These are phyloP conservation scores for Begonia masoniana DNA, from an alignment of 306 rosid genomes.

Conservation along the genomic window DNA sequence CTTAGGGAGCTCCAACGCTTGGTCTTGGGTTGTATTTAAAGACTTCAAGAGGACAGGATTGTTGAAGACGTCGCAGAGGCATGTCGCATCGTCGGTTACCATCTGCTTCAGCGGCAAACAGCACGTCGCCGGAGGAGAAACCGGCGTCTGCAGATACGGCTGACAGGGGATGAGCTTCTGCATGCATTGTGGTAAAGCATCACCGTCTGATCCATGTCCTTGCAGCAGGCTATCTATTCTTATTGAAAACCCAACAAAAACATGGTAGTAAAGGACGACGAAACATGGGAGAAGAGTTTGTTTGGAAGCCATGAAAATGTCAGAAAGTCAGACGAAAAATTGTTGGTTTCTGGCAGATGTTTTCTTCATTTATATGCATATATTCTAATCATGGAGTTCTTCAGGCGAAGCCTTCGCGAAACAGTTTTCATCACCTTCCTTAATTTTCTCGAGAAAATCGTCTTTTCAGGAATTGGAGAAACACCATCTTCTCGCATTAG, in stretches of 20 bases:
- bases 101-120: slow-evolving; percentile 29
- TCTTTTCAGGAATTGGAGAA: too few species aligned
- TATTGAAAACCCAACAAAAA: slow-evolving; percentile 2
- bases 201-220: background rate
- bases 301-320: background rate
- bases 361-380: background rate
- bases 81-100: background rate
- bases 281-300: too few species aligned
- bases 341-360: too few species aligned
- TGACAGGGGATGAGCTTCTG: slow-evolving; percentile 43
- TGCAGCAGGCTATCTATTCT: background rate
- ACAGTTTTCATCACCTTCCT: too few species aligned
- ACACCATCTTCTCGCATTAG: too few species aligned
- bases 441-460: too few species aligned
- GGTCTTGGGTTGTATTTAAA: slow-evolving; percentile 19
- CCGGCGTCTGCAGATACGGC: slow-evolving; percentile 13
- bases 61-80: slow-evolving; percentile 35
- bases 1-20: slow-evolving; percentile 30
- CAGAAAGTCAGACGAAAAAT: too few species aligned
- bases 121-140: slow-evolving; percentile 18
- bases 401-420: too few species aligned
- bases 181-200: slow-evolving; percentile 27
- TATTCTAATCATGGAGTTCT: background rate
- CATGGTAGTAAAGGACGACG: background rate
- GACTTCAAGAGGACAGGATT: slow-evolving; percentile 6